Evolutionary conservation across 2,329 filamentous ascomycete species (phyloP).

Genomic region (Sclerotinia subarctica): DNA sequence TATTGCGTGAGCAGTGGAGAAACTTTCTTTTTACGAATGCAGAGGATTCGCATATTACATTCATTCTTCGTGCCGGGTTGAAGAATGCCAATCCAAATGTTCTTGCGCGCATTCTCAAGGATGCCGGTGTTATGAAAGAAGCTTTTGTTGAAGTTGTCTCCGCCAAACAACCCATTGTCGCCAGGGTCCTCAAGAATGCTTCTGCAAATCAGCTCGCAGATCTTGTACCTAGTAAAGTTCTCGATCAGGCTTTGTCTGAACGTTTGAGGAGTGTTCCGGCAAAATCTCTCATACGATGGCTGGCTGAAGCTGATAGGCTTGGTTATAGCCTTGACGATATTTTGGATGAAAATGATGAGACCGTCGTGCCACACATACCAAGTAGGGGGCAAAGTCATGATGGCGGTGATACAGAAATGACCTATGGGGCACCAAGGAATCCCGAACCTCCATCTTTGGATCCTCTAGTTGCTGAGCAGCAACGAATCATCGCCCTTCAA

Average conservation of each 20-base stretch:
- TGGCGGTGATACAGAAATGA: slow-evolving; percentile 19
- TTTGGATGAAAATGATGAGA: slow-evolving; percentile 32
- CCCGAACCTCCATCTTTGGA: slow-evolving; percentile 8
- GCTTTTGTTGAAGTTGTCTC: slow-evolving; percentile 23
- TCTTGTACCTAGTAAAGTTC: slow-evolving; percentile 24
- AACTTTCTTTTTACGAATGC: slow-evolving; percentile 29
- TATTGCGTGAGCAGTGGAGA: slow-evolving; percentile 30
- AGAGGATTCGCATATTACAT: slow-evolving; percentile 32
- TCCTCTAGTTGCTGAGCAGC: slow-evolving; percentile 20
- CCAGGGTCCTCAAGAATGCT: slow-evolving; percentile 25
- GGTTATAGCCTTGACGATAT: slow-evolving; percentile 35
- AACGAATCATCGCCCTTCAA: slow-evolving; percentile 18
- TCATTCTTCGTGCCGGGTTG: slow-evolving; percentile 32
- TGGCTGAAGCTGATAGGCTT: slow-evolving; percentile 32
- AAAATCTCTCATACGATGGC: slow-evolving; percentile 30
- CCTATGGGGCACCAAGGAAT: neutral
- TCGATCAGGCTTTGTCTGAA: slow-evolving; percentile 27
- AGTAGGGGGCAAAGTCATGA: slow-evolving; percentile 12
- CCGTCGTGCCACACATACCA: slow-evolving; percentile 24
- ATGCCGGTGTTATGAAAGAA: slow-evolving; percentile 28
- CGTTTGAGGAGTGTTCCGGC: slow-evolving; percentile 30
- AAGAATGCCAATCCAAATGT: slow-evolving; percentile 30
- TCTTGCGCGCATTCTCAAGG: slow-evolving; percentile 30
- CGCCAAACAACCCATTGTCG: slow-evolving; percentile 25
- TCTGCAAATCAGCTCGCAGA: slow-evolving; percentile 23